These are phyloP conservation scores for Furculomyces boomerangus DNA, from an alignment of 371 early-diverging fungal species.

Conservation along the genomic window DNA sequence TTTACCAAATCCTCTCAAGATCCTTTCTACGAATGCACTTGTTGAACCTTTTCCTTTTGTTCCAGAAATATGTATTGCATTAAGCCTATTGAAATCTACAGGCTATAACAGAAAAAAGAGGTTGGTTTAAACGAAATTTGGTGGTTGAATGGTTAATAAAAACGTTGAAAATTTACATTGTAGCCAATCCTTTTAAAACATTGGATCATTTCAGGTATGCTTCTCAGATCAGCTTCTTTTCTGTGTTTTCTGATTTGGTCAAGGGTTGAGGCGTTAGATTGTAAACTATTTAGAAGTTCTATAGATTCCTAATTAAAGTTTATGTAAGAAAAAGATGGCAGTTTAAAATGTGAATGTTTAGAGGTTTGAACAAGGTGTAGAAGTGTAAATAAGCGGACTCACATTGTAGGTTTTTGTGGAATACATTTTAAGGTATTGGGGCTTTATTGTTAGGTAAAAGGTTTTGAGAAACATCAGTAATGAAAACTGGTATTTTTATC, in stretches of 20 bases:
- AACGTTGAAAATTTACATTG: not conserved
- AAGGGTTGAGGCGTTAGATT: not conserved
- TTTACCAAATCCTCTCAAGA: constrained; percentile 31
- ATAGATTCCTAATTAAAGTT: not conserved
- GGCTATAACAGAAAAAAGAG: constrained; percentile 19
- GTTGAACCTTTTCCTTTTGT: constrained; percentile 84
- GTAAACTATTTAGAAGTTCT: constrained; percentile 1
- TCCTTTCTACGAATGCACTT: constrained; percentile 44
- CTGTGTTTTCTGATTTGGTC: not conserved
- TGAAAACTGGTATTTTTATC: too few relatives aligned
- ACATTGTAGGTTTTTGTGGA: too few relatives aligned
- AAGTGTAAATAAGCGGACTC: too few relatives aligned
- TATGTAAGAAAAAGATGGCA: not conserved
- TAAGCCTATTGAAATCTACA: constrained; percentile 42
- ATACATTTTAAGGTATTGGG: too few relatives aligned
- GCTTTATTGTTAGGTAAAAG: too few relatives aligned
- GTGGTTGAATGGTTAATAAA: not conserved
- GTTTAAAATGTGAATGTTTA: too few relatives aligned
- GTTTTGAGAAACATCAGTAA: too few relatives aligned
- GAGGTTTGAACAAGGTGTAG: too few relatives aligned
- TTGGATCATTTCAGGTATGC: constrained; percentile 16
- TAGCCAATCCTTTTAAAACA: constrained; percentile 16
- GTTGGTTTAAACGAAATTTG: not conserved
- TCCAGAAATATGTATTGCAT: constrained; percentile 66
- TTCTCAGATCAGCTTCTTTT: not conserved